Evolutionary conservation across 2,329 filamentous ascomycete species (phyloP), one percentile per base, ranked within the genome.

Genomic region (Phyllosticta citrichinensis): DNA sequence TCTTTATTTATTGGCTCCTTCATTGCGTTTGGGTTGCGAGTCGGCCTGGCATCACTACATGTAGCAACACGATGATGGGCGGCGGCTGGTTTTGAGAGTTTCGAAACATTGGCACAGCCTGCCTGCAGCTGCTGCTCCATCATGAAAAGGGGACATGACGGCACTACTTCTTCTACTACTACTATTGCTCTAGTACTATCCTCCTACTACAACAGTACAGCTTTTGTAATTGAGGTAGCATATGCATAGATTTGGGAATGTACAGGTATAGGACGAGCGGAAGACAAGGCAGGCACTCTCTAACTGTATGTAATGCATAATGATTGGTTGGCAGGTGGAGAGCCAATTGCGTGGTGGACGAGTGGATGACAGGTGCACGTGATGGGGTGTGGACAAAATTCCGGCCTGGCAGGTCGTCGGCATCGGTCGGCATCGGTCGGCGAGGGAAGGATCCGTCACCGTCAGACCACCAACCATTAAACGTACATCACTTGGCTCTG

Each of bases 401-500:
- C 58, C 58, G 58, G 57, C 51, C 54, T 59, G 22, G 22, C 22
- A 22, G 22, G 22, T 22, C 22, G 22, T 22, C 22, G 22, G 22
- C 22, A 22, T 22, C 47, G 47, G n/a, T n/a, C n/a, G n/a, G n/a
- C n/a, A n/a, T n/a, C 47, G 47, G 20, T 47, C 52, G 52, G 35
- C 52, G 35, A 47, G n/a, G 40, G 22, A 33, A 60, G 58, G 53
- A 30, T 47, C 58, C 35, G 58, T 33, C 30, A 40, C 6, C 20
- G 51, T 59, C 58, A 60, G 52, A 60, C 58, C 58, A 60, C 40
- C 40, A n/a, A 47, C 53, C 58, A 55, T 10, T 10, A 30, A 30
- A 55, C 52, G 53, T 60, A 60, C 35, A 53, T 60, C 58, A 56
- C 52, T 35, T 55, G 58, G 52, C 24, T 40, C 55, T 60, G 52